A percentile compares a stretch with the other conserved stretches of the same genome.
phyloP scores from a whole-genome alignment of 192 early-diverging fungal genomes.

The Phlyctochytrium planicorne region DNA sequence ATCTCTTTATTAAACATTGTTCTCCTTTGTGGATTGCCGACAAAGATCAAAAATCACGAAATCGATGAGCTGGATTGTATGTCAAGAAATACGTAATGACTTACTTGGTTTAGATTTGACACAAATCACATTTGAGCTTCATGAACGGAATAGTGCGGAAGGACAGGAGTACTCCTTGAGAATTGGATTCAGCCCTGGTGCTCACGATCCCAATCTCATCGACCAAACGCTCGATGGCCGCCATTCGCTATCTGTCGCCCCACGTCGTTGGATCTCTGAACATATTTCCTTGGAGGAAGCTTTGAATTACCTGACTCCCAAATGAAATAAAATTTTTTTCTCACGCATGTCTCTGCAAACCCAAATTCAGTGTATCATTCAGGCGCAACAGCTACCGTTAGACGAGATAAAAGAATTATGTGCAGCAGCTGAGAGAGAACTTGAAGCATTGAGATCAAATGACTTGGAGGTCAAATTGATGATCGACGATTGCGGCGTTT shows the following conservation, averaged over 20 bases:
- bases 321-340: too few relatives aligned
- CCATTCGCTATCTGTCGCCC: constrained; percentile 81
- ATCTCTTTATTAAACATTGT: constrained; percentile 91
- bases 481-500: not conserved
- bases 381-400: too few relatives aligned
- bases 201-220: constrained; percentile 85
- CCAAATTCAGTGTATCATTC: too few relatives aligned
- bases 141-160: constrained; percentile 71
- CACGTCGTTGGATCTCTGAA: constrained; percentile 80
- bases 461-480: too few relatives aligned
- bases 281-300: constrained; percentile 74
- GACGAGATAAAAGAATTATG: too few relatives aligned
- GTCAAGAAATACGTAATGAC: too few relatives aligned
- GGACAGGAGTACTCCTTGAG: constrained; percentile 72
- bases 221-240: constrained; percentile 83
- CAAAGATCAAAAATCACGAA: constrained; percentile 49
- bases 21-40: constrained; percentile 80
- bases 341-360: too few relatives aligned
- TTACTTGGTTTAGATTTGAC: constrained; percentile 77
- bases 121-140: constrained; percentile 96
- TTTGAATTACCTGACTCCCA: not conserved
- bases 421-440: too few relatives aligned
- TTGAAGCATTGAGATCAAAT: too few relatives aligned
- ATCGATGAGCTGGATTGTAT: constrained; percentile 91
- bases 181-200: constrained; percentile 86